Base-by-base conservation (phyloP, 495 filamentous ascomycete species). In the Aspergillus nanangensis region DNA sequence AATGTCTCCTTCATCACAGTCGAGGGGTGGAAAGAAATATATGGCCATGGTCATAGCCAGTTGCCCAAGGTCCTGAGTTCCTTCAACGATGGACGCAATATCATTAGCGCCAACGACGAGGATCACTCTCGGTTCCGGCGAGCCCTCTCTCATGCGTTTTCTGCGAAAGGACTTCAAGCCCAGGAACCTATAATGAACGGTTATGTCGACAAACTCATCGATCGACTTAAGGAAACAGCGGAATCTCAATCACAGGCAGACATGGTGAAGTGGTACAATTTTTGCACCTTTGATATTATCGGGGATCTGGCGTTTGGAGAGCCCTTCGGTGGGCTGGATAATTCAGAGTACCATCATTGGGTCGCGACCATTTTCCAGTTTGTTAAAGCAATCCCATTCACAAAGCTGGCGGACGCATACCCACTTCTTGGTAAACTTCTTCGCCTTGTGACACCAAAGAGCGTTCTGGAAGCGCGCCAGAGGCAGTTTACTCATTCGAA, bases 251-350 rank as follows among this genome's bases (percentile, higher is more conserved):
- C 33, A 2, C 46, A 50, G 1, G 46, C 57, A 4, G 50, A 77
- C 33, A 57, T 77, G 20, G 63, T 57, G 20, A 55, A 48, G 25
- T 82, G 78, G 78, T 78, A 70, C 44, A 79, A 79, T 38, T 76
- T 69, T 50, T 70, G 65, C 2, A 79, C 78, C 0, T 83, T 83
- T 43, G 79, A 82, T 43, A 54, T 82, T 5, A 76, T 79, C 9
- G 77, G 80, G 1, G 74, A 81, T 46, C 59, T 83, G 8, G 69
- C 75, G 5, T 80, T 81, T 45, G 79, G 79, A 0, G 68, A 76
- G 36, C 57, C 79, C 0, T 79, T 86, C 45, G 71, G 72, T 5
- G 75, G 79, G 37, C 67, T 83, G 7, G 61, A 72, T 32, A 47
- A 58, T 10, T 50, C 49, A 23, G 38, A 66, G 24, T 70, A 72